Evolutionary conservation across 805 yeast species (phyloP).

Genomic region (Starmerella ratchasimensis): DNA sequence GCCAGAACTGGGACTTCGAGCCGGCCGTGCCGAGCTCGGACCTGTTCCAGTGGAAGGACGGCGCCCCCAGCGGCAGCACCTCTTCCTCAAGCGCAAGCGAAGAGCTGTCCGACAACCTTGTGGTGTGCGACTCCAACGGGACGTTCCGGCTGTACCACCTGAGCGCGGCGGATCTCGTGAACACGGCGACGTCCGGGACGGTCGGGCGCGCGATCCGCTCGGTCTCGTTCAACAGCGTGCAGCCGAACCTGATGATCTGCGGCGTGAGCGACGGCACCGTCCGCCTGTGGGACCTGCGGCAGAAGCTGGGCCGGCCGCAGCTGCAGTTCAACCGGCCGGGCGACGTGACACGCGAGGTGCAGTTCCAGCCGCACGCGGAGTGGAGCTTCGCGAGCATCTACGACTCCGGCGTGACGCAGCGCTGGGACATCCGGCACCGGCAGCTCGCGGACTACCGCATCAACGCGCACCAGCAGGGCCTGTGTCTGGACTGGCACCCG

Average conservation of each 20-base stretch:
- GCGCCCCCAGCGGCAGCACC: not conserved
- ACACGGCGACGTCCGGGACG: conserved; percentile 6
- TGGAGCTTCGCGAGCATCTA: conserved; percentile 60
- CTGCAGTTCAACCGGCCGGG: conserved; percentile 45
- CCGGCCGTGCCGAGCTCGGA: not conserved
- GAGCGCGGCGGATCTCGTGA: not conserved
- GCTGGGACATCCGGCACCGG: conserved; percentile 73
- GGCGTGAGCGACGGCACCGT: conserved; percentile 71
- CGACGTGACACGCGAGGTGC: conserved; percentile 53
- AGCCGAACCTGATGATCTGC: conserved; percentile 48
- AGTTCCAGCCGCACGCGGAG: conserved; percentile 39
- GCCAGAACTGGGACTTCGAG: conserved; percentile 1
- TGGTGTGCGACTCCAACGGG: conserved; percentile 26
- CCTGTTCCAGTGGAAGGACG: not conserved
- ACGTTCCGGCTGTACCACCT: conserved; percentile 23
- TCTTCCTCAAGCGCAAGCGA: not conserved
- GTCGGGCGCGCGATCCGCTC: conserved; percentile 36
- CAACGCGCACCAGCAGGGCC: conserved; percentile 82
- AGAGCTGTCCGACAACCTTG: conserved; percentile 14
- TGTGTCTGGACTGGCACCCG: conserved; percentile 81
- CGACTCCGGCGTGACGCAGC: conserved; percentile 77
- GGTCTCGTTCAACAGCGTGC: conserved; percentile 42
- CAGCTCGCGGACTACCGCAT: conserved; percentile 49
- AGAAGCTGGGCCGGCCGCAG: conserved; percentile 36
- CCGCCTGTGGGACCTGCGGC: conserved; percentile 70